phyloP scores from a whole-genome alignment of 352 stramenopile species.

The Phytophthora megakarya region DNA sequence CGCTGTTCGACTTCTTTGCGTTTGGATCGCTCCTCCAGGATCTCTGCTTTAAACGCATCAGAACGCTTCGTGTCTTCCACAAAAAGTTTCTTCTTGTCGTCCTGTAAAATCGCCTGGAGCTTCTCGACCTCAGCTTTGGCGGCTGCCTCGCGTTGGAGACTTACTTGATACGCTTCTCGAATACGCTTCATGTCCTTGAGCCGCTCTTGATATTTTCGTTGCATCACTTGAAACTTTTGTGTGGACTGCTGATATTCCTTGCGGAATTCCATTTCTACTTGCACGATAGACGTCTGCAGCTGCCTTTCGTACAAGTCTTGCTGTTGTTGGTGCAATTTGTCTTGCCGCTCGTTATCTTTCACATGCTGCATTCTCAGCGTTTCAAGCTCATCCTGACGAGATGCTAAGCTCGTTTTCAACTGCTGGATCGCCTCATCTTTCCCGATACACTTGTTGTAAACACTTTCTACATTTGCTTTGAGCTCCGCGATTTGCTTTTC shows the following conservation, averaged over 20 bases:
- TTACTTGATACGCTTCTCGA: conserved; percentile 54
- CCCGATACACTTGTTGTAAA: conserved; percentile 58
- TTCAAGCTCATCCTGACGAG: conserved; percentile 57
- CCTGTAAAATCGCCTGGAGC: conserved; percentile 50
- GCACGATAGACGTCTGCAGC: conserved; percentile 54
- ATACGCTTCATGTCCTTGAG: conserved; percentile 42
- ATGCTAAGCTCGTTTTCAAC: conserved; percentile 46
- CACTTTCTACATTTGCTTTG: conserved; percentile 44
- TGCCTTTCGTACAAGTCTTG: conserved; percentile 63
- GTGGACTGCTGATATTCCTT: conserved; percentile 53
- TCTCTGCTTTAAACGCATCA: conserved; percentile 50
- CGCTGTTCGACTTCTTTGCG: conserved; percentile 39
- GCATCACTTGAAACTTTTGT: conserved; percentile 49
- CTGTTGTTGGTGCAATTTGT: conserved; percentile 61
- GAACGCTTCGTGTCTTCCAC: conserved; percentile 46
- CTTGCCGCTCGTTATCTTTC: conserved; percentile 56
- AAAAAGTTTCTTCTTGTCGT: conserved; percentile 58
- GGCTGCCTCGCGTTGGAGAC: conserved; percentile 52
- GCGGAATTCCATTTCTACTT: conserved; percentile 78
- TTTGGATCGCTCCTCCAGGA: conserved; percentile 34
- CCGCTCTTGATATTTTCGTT: conserved; percentile 54
- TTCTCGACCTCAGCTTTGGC: conserved; percentile 46
- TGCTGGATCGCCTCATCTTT: conserved; percentile 66
- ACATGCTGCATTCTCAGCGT: conserved; percentile 48
- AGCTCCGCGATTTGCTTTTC: conserved; percentile 56